phyloP scores from a whole-genome alignment of 176 grass and related monocot species.

The Oryza punctata region DNA sequence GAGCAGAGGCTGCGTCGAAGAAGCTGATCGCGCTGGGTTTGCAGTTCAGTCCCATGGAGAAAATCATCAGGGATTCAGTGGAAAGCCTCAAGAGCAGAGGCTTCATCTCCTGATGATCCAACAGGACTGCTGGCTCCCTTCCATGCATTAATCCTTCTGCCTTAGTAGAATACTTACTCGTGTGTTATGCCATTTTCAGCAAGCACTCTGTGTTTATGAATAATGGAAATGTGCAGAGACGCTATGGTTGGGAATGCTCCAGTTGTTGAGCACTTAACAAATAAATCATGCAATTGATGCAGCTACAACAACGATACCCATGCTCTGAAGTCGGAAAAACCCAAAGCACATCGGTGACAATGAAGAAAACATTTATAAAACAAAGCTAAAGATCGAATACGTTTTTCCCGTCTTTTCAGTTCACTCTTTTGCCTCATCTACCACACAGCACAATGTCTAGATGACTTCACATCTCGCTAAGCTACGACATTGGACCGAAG shows the following conservation, averaged over 20 bases:
- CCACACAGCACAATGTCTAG: slow-evolving; percentile 35
- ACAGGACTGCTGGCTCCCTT: too few species aligned
- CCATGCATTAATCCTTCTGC: not conserved
- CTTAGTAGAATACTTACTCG: not conserved
- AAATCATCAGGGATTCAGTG: slow-evolving; percentile 73
- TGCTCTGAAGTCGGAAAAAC: not conserved
- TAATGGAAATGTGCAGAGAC: not conserved
- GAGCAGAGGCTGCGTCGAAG: slow-evolving; percentile 56
- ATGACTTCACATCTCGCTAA: slow-evolving; percentile 47
- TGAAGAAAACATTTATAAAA: slow-evolving; percentile 26
- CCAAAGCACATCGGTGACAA: not conserved
- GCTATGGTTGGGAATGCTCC: not conserved
- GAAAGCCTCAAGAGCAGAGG: slow-evolving; percentile 76
- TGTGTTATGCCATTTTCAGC: not conserved
- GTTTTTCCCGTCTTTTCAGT: slow-evolving; percentile 15
- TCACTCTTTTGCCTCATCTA: slow-evolving; percentile 29
- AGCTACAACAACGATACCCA: not conserved
- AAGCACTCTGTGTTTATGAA: not conserved
- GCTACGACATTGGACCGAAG: slow-evolving; percentile 1
- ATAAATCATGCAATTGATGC: not conserved
- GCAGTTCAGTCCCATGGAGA: slow-evolving; percentile 63
- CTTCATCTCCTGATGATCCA: slow-evolving; percentile 42
- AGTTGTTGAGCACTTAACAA: not conserved
- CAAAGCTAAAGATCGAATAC: not conserved
- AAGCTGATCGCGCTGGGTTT: slow-evolving; percentile 75